Conservation (phyloP, 306 rosid genomes). For the Lablab purpureus region DNA sequence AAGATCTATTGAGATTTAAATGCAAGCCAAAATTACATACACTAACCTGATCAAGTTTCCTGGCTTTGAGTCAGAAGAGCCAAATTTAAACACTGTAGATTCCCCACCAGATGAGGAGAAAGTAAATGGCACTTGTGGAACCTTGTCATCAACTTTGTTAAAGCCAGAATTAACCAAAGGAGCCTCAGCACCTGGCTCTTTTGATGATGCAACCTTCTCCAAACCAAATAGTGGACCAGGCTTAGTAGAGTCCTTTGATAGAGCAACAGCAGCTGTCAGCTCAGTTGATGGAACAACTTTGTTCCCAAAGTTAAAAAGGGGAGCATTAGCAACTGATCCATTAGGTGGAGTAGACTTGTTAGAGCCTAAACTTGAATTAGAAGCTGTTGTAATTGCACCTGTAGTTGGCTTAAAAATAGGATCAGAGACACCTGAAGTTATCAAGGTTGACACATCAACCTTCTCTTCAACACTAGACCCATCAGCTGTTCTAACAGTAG, state of each 20-base stretch:
- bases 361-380: slow-evolving; percentile 46
- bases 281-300: slow-evolving; percentile 43
- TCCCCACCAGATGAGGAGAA: slow-evolving; percentile 53
- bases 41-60: slow-evolving; percentile 63
- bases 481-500: slow-evolving; percentile 41
- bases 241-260: slow-evolving; percentile 35
- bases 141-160: slow-evolving; percentile 47
- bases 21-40: slow-evolving; percentile 17
- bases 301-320: slow-evolving; percentile 44
- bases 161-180: slow-evolving; percentile 46
- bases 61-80: slow-evolving; percentile 50
- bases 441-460: slow-evolving; percentile 40
- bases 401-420: slow-evolving; percentile 38
- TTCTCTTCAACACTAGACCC: slow-evolving; percentile 50
- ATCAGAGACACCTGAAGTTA: slow-evolving; percentile 45
- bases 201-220: slow-evolving; percentile 50
- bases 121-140: slow-evolving; percentile 46
- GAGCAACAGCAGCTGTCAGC: slow-evolving; percentile 32
- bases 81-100: slow-evolving; percentile 46
- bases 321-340: slow-evolving; percentile 46
- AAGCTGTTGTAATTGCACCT: slow-evolving; percentile 23
- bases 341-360: slow-evolving; percentile 46
- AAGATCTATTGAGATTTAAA: neutral
- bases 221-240: slow-evolving; percentile 41
- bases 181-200: slow-evolving; percentile 50